Conservation (phyloP, 345 rosid species). For the Syzygium jambos region DNA sequence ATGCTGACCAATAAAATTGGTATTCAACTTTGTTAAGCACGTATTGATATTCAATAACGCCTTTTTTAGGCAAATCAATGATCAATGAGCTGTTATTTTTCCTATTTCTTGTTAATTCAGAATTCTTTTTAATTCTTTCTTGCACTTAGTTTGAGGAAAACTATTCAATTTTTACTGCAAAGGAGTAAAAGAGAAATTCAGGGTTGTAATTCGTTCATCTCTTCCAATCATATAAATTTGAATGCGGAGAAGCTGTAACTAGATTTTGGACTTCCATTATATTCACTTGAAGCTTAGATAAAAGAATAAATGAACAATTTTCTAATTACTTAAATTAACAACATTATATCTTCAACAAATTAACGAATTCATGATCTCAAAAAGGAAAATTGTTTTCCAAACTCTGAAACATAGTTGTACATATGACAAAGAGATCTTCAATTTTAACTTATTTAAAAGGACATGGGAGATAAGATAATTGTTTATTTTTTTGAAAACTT, state of each 20-base stretch:
- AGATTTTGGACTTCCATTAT: not conserved
- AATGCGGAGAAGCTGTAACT: not conserved
- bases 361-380: not conserved
- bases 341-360: not conserved
- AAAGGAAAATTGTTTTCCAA: not conserved
- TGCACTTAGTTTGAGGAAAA: too few relatives aligned
- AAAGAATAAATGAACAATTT: not conserved
- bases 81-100: not conserved
- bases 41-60: not conserved
- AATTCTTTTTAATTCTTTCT: too few relatives aligned
- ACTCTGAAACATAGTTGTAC: not conserved
- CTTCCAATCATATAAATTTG: not conserved
- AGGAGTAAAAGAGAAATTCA: not conserved
- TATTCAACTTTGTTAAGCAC: not conserved
- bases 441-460: not conserved
- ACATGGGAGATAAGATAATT: not conserved
- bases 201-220: not conserved
- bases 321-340: not conserved
- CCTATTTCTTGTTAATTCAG: too few relatives aligned
- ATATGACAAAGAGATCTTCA: not conserved
- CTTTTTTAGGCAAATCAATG: not conserved
- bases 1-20: not conserved
- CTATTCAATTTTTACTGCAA: not conserved
- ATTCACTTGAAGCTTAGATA: not conserved
- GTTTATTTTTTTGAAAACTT: not conserved